phyloP scores from a whole-genome alignment of 306 rosid genomes.

The Spatholobus suberectus region DNA sequence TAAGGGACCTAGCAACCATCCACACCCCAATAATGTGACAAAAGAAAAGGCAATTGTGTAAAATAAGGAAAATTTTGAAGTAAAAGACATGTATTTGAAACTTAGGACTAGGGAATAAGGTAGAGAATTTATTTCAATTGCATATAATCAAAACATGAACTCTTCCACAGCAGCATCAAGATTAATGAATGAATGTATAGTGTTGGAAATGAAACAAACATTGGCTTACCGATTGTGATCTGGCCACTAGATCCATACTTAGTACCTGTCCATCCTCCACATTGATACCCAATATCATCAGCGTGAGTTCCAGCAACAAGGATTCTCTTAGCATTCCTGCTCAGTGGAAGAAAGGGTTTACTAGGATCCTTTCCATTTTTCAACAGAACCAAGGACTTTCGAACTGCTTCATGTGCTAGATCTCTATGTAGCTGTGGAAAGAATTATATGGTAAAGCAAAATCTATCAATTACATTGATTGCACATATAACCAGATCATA shows the following conservation, averaged over 20 bases:
- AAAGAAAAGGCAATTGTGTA: neutral
- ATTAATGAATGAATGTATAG: neutral
- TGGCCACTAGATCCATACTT: constrained; percentile 67
- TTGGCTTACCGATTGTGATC: constrained; percentile 61
- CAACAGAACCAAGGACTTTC: constrained; percentile 83
- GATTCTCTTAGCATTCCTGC: constrained; percentile 60
- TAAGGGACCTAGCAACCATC: constrained; percentile 21
- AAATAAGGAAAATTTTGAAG: neutral
- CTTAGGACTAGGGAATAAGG: neutral
- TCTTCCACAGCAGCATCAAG: neutral
- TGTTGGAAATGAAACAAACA: neutral
- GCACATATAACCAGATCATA: neutral
- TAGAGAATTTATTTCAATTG: neutral
- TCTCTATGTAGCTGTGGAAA: constrained; percentile 69
- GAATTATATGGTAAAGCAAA: neutral
- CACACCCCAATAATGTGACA: neutral
- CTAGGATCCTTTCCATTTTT: constrained; percentile 71
- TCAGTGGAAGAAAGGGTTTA: constrained; percentile 72
- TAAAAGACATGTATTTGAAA: neutral
- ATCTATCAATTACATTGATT: neutral
- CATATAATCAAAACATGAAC: neutral
- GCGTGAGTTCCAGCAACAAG: constrained; percentile 86
- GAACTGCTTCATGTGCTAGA: constrained; percentile 81
- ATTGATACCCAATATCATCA: constrained; percentile 82
- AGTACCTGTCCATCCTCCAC: constrained; percentile 82